Base-by-base conservation (phyloP, 2,329 filamentous ascomycete genomes). In the Geosmithia morbida region DNA sequence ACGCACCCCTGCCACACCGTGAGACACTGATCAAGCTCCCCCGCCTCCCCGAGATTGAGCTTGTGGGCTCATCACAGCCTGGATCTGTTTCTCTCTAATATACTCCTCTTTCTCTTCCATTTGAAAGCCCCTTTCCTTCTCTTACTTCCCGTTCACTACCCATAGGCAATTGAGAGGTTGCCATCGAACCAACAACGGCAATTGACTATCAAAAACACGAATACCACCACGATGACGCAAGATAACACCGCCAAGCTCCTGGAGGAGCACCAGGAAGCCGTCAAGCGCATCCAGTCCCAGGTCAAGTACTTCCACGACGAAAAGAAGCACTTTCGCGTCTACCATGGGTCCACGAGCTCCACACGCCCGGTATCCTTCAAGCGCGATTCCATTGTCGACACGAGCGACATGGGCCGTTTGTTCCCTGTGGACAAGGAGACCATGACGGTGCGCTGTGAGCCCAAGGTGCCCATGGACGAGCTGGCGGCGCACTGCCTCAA, bases 321-420 rank as follows among this genome's bases (percentile, higher is more conserved):
- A 46, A 57, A 57, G 53, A 56, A 57, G 57, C 69, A 72, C 19
- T 81, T 78, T 59, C 67, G 76, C 19, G 77, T 81, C 54, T 75
- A 70, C 50, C 77, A 81, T 64, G 77, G 77, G 51, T 74, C 74
- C 1, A 80, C 77, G 20, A 79, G 78, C 57, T 77, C 71, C 50
- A 81, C 77, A 44, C 70, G 77, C 17, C 70, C 71, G 40, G 46
- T 57, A 48, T 50, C 52, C 45, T 62, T 62, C 51, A 58, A 56
- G 14, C 59, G 58, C 47, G 60, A 60, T 48, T 59, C 65, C 48
- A 64, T 74, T 20, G 65, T 81, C 49, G 74, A 78, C 56, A 78
- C 74, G 41, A 74, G 71, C 53, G 57, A 60, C 11, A 66, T 81
- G 26, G 67, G 63, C 49, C 67, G 72, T 59, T 66, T 82, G 29